A percentile compares a stretch with the other conserved stretches of the same genome.
Conservation (phyloP, 2,329 filamentous ascomycete species). For the Didymella lethalis region DNA sequence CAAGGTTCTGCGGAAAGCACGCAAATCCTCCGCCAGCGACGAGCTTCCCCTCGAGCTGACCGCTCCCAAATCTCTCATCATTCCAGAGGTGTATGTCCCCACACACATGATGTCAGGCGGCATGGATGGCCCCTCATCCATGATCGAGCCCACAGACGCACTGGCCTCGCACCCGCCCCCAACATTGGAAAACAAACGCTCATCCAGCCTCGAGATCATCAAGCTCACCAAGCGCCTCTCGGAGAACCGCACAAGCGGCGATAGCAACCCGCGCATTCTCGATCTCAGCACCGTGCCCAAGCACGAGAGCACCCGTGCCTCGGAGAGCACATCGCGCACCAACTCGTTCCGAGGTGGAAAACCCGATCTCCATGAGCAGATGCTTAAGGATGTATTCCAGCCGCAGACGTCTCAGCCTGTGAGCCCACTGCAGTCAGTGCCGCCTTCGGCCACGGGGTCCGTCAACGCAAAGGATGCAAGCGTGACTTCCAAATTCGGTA, state of each 20-base stretch:
- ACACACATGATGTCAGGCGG: slow-evolving; percentile 17
- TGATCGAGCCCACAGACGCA: slow-evolving; percentile 14
- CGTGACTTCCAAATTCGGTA: slow-evolving; percentile 3
- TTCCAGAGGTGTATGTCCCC: slow-evolving; percentile 3
- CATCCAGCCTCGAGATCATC: slow-evolving; percentile 33
- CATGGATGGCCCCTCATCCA: slow-evolving; percentile 6
- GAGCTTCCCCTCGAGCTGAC: not conserved
- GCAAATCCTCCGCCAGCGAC: not conserved
- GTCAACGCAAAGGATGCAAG: not conserved
- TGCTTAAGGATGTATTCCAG: not conserved
- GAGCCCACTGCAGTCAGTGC: not conserved
- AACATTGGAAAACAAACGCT: slow-evolving; percentile 2
- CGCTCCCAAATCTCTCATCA: not conserved
- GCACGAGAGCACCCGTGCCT: slow-evolving; percentile 1
- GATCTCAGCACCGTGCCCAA: slow-evolving; percentile 24
- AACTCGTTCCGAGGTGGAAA: not conserved
- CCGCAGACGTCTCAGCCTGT: not conserved
- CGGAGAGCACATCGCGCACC: not conserved
- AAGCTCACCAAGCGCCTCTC: slow-evolving; percentile 13
- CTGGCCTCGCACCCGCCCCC: slow-evolving; percentile 1
- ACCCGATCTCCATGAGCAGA: slow-evolving; percentile 1
- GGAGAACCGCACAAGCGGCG: slow-evolving; percentile 15
- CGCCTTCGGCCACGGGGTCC: not conserved
- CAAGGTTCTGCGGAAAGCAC: slow-evolving; percentile 10
- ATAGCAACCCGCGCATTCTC: slow-evolving; percentile 19